Percentiles rank a stretch among this genome's conserved stretches.
phyloP scores from a whole-genome alignment of 1,284 basidiomycete genomes.

The Rhizoctonia solani region DNA sequence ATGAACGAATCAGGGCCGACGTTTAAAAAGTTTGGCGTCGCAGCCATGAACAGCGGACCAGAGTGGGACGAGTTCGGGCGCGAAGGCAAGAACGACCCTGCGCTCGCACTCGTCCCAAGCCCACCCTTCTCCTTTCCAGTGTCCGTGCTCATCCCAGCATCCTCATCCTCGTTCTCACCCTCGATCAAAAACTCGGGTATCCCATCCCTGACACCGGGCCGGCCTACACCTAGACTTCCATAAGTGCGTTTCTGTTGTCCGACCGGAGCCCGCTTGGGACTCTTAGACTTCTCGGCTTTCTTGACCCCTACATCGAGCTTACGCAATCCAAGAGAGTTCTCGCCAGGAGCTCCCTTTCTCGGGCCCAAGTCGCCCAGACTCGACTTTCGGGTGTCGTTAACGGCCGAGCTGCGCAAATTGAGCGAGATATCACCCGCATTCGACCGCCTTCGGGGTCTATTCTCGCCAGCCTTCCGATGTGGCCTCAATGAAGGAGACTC shows the following conservation, averaged over 20 bases:
- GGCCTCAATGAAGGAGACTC: slow-evolving; percentile 16
- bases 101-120: no score
- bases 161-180: slow-evolving; percentile 21
- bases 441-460: slow-evolving; percentile 5
- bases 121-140: background rate
- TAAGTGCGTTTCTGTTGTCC: slow-evolving; percentile 4
- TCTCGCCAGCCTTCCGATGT: slow-evolving; percentile 20
- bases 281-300: background rate
- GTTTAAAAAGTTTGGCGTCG: background rate
- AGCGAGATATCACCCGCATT: slow-evolving; percentile 4
- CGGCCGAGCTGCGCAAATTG: background rate
- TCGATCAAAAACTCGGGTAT: slow-evolving; percentile 19
- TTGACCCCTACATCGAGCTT: background rate
- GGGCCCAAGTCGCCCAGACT: slow-evolving; percentile 1
- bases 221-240: slow-evolving; percentile 20
- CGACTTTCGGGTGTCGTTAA: background rate
- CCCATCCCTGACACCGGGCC: background rate
- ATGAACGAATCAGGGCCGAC: slow-evolving; percentile 55
- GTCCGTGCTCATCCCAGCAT: slow-evolving; percentile 2
- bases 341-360: background rate
- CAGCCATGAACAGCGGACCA: background rate
- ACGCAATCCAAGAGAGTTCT: background rate
- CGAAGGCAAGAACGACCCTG: background rate
- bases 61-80: background rate
- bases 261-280: background rate